Evolutionary conservation across 1,139 yeast species (phyloP).

Genomic region (Yamadazyma kanchanaburiensis): DNA sequence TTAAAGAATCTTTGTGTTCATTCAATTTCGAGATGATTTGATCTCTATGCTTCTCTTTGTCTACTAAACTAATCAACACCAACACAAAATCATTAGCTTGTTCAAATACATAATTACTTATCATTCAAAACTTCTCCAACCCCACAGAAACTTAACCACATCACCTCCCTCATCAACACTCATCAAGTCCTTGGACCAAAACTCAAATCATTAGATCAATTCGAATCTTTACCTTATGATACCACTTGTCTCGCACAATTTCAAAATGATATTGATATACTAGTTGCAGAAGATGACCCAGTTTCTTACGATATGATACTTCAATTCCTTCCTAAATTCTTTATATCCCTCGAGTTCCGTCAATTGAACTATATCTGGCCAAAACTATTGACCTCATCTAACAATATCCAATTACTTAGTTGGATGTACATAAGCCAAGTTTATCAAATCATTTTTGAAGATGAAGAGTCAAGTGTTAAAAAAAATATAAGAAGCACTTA

Average conservation of each 20-base stretch:
- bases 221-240: no score
- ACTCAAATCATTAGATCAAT: no score
- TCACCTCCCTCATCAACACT: no score
- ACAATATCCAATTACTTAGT: constrained; percentile 1
- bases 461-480: constrained; percentile 4
- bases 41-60: constrained; percentile 41
- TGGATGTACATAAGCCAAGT: constrained; percentile 11
- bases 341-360: background rate
- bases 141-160: no score
- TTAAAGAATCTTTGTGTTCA: constrained; percentile 39
- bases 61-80: constrained; percentile 47
- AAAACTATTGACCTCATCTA: constrained; percentile 9
- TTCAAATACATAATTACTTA: constrained; percentile 46
- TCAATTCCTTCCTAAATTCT: background rate
- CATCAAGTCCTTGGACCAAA: no score
- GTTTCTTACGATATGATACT: background rate
- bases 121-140: no score
- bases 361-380: background rate
- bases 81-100: constrained; percentile 60
- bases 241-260: no score
- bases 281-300: background rate
- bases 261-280: background rate
- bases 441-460: constrained; percentile 12
- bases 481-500: constrained; percentile 6
- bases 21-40: constrained; percentile 39